Evolutionary conservation across 768 basidiomycete genomes (phyloP).

Genomic region (Crucibulum laeve): DNA sequence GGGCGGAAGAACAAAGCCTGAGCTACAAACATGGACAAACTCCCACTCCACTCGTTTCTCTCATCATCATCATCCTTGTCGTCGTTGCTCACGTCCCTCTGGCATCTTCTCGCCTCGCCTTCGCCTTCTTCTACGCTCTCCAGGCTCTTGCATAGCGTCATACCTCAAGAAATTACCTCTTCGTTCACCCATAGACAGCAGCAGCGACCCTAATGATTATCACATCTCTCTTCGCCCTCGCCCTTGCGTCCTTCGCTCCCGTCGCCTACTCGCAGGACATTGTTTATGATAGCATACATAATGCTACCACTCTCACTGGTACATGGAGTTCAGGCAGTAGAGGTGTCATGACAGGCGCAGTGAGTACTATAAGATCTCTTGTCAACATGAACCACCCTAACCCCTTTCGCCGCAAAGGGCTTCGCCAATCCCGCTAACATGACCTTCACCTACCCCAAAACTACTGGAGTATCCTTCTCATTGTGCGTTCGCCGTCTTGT

Average conservation of each 20-base stretch:
- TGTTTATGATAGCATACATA: slow-evolving; percentile 43
- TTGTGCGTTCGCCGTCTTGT: slow-evolving; percentile 57
- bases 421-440: slow-evolving; percentile 83
- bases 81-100: slow-evolving; percentile 9
- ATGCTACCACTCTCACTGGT: slow-evolving; percentile 66
- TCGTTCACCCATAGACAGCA: slow-evolving; percentile 10
- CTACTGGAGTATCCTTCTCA: slow-evolving; percentile 83
- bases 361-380: slow-evolving; percentile 37
- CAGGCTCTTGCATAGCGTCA: slow-evolving; percentile 5
- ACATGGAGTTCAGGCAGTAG: slow-evolving; percentile 85
- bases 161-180: slow-evolving; percentile 3
- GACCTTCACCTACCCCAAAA: slow-evolving; percentile 80
- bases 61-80: slow-evolving; percentile 21
- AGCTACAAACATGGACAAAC: slow-evolving; percentile 26
- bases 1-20: slow-evolving; percentile 10
- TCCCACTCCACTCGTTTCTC: slow-evolving; percentile 21
- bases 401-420: slow-evolving; percentile 37
- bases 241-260: slow-evolving; percentile 33
- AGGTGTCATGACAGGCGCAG: slow-evolving; percentile 75
- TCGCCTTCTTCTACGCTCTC: slow-evolving; percentile 5
- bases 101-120: slow-evolving; percentile 11
- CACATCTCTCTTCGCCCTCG: slow-evolving; percentile 30
- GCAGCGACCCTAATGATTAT: slow-evolving; percentile 30
- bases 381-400: slow-evolving; percentile 4
- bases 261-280: slow-evolving; percentile 32